A percentile compares a stretch with the other conserved stretches of the same genome.
phyloP scores from a whole-genome alignment of 2,329 filamentous ascomycete genomes.

The Chaetomium olivaceum region DNA sequence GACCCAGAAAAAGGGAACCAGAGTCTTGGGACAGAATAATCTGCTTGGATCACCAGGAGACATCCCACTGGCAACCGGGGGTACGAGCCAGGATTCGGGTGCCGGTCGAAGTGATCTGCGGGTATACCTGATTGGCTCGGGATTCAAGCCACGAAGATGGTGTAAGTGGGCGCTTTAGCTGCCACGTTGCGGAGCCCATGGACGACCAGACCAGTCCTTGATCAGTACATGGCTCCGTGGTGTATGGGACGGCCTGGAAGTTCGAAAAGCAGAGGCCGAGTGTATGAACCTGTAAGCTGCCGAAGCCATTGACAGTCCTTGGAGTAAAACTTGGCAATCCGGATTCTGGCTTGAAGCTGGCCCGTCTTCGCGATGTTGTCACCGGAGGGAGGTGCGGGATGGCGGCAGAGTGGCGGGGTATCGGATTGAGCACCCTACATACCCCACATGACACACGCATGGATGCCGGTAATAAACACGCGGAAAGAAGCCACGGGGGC shows the following conservation, averaged over 20 bases:
- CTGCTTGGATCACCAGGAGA: not conserved
- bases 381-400: slow-evolving; percentile 9
- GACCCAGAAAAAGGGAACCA: slow-evolving; percentile 6
- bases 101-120: slow-evolving; percentile 11
- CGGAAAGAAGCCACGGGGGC: not conserved
- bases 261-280: slow-evolving; percentile 6
- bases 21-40: not conserved
- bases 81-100: not conserved
- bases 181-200: slow-evolving; percentile 23
- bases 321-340: not conserved
- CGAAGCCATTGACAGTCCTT: not conserved
- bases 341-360: not conserved
- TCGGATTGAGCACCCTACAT: not conserved
- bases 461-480: slow-evolving; percentile 8
- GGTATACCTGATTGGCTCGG: slow-evolving; percentile 9
- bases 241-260: slow-evolving; percentile 3
- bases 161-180: slow-evolving; percentile 22
- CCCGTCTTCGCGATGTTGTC: slow-evolving; percentile 6
- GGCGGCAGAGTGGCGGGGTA: slow-evolving; percentile 27
- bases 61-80: not conserved
- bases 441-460: slow-evolving; percentile 17
- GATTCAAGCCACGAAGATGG: slow-evolving; percentile 13
- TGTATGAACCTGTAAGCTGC: not conserved
- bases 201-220: slow-evolving; percentile 7
- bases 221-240: not conserved